Base-by-base conservation (phyloP, 2,329 filamentous ascomycete species). In the Microcyclosporella mali region DNA sequence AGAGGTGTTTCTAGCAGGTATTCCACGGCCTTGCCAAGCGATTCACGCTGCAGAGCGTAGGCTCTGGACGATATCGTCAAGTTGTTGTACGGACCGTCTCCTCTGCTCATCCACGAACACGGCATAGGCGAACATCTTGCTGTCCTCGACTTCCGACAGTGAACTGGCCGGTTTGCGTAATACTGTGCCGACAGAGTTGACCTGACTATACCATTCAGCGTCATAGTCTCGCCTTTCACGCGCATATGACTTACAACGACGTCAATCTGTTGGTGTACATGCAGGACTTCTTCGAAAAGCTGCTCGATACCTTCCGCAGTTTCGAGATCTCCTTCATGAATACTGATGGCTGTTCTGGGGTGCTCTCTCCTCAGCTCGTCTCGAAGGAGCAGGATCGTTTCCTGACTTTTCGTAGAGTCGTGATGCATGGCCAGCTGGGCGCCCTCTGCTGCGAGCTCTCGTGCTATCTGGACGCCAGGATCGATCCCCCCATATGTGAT, bases 171-270 rank as follows among this genome's bases (percentile, higher is more conserved):
- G 62, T 59, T 73, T 72, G 66, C 71, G 71, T 33, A 71, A 56
- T 25, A 70, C 69, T 56, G 70, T 71, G 33, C 70, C 71, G 17
- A 72, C 60, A 2, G 69, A 72, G 56, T 73, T 73, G 11, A 19
- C 25, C 8, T 29, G 11, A 15, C 12, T 19, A 6, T 25, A 25
- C 9, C 6, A 25, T 4, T 25, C 4, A 25, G 21, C n/a, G n/a
- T 10, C 6, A 4, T 18, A 34, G 6, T 12, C 32, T 34, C n/a
- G 11, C 17, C 7, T 8, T 12, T 34, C 32, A 15, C 32, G 4
- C 19, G 4, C 3, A n/a, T n/a, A n/a, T n/a, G n/a, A 27, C 31
- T 34, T 44, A 73, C 59, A 7, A 73, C 65, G 42, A 74, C 69
- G 49, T 74, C 69, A 34, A 74, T 53, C 43, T 62, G 60, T n/a